These are phyloP conservation scores for Obba rivulosa DNA, from an alignment of 768 basidiomycete genomes.

Conservation along the genomic window DNA sequence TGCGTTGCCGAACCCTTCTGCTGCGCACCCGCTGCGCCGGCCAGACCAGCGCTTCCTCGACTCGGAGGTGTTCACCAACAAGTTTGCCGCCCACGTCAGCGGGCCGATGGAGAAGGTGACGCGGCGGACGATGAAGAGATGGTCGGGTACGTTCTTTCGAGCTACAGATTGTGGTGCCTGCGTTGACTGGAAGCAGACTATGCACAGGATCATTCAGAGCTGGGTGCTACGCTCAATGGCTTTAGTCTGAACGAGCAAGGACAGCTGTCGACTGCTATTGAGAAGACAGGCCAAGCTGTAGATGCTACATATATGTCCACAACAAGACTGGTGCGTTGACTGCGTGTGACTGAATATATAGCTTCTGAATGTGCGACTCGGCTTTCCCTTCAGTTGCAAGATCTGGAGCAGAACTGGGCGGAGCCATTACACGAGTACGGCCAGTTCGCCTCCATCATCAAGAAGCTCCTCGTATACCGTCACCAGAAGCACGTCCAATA, in stretches of 20 bases:
- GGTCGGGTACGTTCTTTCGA: conserved; percentile 68
- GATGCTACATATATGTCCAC: conserved; percentile 94
- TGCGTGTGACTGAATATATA: neutral
- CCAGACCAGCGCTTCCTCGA: conserved; percentile 96
- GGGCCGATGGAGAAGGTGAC: conserved; percentile 98
- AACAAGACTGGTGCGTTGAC: conserved; percentile 65
- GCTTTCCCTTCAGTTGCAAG: conserved; percentile 61
- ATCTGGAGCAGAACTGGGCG: conserved; percentile 91
- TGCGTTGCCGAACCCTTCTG: conserved; percentile 83
- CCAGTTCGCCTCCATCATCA: conserved; percentile 93
- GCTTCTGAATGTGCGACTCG: neutral
- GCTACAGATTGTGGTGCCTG: neutral
- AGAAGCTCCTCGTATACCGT: conserved; percentile 87
- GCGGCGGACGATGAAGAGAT: conserved; percentile 84
- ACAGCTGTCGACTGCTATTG: conserved; percentile 74
- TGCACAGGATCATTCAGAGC: conserved; percentile 83
- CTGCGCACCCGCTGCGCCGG: conserved; percentile 81
- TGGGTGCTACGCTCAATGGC: conserved; percentile 89
- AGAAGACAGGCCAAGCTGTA: conserved; percentile 95
- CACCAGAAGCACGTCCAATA: conserved; percentile 98
- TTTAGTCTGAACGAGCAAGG: conserved; percentile 86
- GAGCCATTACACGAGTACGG: conserved; percentile 95
- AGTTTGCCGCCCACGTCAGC: conserved; percentile 87
- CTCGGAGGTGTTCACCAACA: conserved; percentile 92
- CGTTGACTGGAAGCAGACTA: conserved; percentile 43